phyloP scores from a whole-genome alignment of 768 basidiomycete species.

The Chalciporus pseudorubinellus region DNA sequence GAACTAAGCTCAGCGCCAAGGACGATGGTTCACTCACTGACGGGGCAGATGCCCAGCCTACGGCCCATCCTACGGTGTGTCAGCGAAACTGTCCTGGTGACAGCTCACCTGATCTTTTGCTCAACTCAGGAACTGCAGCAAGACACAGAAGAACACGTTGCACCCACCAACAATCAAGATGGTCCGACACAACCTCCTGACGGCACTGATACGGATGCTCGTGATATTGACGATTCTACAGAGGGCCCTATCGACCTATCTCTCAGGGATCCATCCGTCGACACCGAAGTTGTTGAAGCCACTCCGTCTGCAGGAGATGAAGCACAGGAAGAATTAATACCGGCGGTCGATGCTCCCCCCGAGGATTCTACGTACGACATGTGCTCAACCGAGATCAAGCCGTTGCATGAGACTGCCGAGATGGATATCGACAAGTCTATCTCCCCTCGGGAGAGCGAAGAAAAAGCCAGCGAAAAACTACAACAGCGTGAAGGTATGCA shows the following conservation, averaged over 20 bases:
- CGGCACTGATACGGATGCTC: neutral
- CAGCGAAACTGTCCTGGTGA: too few species aligned
- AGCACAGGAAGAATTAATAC: slow-evolving; percentile 3
- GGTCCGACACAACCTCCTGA: slow-evolving; percentile 1
- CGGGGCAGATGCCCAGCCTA: neutral
- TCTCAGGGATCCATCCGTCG: neutral
- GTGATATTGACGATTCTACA: slow-evolving; percentile 1
- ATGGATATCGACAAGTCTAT: slow-evolving; percentile 16
- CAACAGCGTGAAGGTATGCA: slow-evolving; percentile 24
- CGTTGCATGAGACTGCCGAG: neutral
- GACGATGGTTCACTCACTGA: slow-evolving; percentile 6
- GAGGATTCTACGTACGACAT: slow-evolving; percentile 12
- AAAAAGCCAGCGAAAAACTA: neutral
- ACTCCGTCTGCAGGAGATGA: slow-evolving; percentile 9
- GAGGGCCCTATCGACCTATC: slow-evolving; percentile 2
- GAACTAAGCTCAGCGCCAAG: slow-evolving; percentile 28
- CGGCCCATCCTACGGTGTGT: slow-evolving; percentile 12
- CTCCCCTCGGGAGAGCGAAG: slow-evolving; percentile 12
- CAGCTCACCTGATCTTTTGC: neutral
- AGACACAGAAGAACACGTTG: slow-evolving; percentile 1
- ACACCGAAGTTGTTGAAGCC: neutral
- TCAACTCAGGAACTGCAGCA: slow-evolving; percentile 12
- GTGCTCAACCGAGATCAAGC: slow-evolving; percentile 1
- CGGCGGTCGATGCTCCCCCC: slow-evolving; percentile 3
- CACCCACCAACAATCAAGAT: slow-evolving; percentile 1